Base-by-base conservation (phyloP, 495 filamentous ascomycete genomes). In the Annulohypoxylon nitens region DNA sequence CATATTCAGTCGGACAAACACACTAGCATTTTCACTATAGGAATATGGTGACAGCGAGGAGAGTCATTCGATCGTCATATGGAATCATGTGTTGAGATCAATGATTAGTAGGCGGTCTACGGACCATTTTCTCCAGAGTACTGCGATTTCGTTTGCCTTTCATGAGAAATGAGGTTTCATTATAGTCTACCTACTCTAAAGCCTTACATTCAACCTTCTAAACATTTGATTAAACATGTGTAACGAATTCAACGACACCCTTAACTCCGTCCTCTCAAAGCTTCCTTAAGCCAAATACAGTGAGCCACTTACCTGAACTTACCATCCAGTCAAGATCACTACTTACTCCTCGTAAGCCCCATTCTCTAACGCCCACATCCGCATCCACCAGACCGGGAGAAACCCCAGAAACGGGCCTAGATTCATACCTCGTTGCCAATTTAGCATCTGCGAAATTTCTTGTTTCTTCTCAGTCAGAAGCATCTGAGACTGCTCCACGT, bases 401-500 rank as follows among this genome's bases (percentile, higher is more conserved):
- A 70, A 70, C 6, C 20, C 36, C 5, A 0, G 1, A 10, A 2
- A 8, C 9, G 14, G 14, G 20, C 10, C 47, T 8, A 50, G 23
- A 4, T 1, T 6, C 8, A 50, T 47, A 4, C 41, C 39, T 11
- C 14, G 63, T 2, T 43, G 60, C 70, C 70, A 67, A 23, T 57
- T 3, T 4, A 69, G 20, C 26, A 61, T 5, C 1, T 53, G 9
- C 16, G 7, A 12, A 0, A 78, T 34, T 0, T 61, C 1, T 33
- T 26, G 30, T 12, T 61, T 54, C 26, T 73, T 83, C 48, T 82
- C 83, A 10, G 89, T 75, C 3, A 85, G 75, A 30, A 83, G 80
- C 0, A 83, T 86, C 51, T 89, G 79, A 25, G 83, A 81, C 0
- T 79, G 77, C 83, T 87, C 89, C 67, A 89, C 87, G 5, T 87